Base-by-base conservation (phyloP, 2,329 filamentous ascomycete genomes). In the Daldinia eschscholtzii region DNA sequence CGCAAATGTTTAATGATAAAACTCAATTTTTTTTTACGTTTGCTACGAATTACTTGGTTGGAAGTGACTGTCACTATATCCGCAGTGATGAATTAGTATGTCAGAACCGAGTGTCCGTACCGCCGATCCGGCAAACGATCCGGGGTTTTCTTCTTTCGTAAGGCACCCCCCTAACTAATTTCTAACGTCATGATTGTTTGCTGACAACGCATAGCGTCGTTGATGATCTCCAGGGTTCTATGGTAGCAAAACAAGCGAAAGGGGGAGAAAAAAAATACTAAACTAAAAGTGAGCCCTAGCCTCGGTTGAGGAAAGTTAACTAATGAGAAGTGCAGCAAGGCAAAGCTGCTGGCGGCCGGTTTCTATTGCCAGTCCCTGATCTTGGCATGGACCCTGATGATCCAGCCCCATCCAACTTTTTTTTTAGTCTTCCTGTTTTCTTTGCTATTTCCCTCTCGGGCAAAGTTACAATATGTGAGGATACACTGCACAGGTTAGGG, bases 1-100 rank as follows among this genome's bases (percentile, higher is more conserved):
- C 71, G 72, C 66, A 64, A 75, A 75, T 74, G 67, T 70, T 73
- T 72, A 71, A 76, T 73, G 72, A 75, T 69, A 65, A 65, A 65
- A 18, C n/a, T 42, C n/a, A 18, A 26, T 18, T 44, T 35, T 35
- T 12, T 41, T 46, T 44, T 52, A 15, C 30, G 6, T 3, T 18
- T 41, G 53, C 6, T 23, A 41, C 20, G 20, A 15, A 35, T 35
- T 61, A 44, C 23, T 30, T 50, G n/a, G 0, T 30, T 6, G 26
- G 18, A 50, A 50, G 26, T 50, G 46, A n/a, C 26, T 12, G 6
- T 52, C 23, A 18, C 3, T 6, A 50, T 13, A 30, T 30, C 15
- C 30, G 30, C 6, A 13, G 26, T 52, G 46, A 52, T 52, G 46
- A 33, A 52, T 33, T 52, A 18, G 15, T 33, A n/a, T 18, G 46